A percentile compares a stretch with the other conserved stretches of the same genome.
Conservation (phyloP, 192 early-diverging fungal species). For the Chytriomyces hyalinus region DNA sequence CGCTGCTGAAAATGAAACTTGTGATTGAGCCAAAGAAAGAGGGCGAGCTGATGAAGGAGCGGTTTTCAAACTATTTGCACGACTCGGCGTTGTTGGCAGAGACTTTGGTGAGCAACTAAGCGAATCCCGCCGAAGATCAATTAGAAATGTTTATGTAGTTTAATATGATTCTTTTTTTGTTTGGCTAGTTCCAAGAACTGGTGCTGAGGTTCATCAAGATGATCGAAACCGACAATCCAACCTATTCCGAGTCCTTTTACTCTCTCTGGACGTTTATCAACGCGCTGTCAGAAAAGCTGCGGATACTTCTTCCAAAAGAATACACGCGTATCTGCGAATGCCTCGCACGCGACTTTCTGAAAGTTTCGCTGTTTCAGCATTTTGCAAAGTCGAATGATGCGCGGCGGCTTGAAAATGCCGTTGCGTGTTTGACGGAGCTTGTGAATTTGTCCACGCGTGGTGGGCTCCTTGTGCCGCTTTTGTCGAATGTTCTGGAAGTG, state of each 20-base stretch:
- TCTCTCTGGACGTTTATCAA: constrained; percentile 4
- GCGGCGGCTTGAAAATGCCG: neutral
- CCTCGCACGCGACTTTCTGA: neutral
- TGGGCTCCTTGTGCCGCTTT: neutral
- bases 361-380: neutral
- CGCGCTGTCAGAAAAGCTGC: neutral
- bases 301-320: neutral
- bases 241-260: neutral
- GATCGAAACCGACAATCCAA: neutral
- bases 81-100: neutral
- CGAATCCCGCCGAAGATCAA: neutral
- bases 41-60: neutral
- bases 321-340: neutral
- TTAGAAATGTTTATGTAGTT: neutral
- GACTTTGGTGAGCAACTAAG: neutral
- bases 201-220: neutral
- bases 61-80: neutral
- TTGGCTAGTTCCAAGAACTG: constrained; percentile 9
- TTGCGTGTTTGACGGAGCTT: neutral
- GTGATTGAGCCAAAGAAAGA: neutral
- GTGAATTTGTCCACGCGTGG: neutral
- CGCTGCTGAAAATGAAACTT: neutral
- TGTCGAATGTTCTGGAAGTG: neutral
- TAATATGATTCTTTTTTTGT: neutral
- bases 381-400: neutral